Evolutionary conservation across 2,329 filamentous ascomycete species (phyloP), one percentile per base, ranked within the genome.

Genomic region (Pseudogymnoascus sp.): DNA sequence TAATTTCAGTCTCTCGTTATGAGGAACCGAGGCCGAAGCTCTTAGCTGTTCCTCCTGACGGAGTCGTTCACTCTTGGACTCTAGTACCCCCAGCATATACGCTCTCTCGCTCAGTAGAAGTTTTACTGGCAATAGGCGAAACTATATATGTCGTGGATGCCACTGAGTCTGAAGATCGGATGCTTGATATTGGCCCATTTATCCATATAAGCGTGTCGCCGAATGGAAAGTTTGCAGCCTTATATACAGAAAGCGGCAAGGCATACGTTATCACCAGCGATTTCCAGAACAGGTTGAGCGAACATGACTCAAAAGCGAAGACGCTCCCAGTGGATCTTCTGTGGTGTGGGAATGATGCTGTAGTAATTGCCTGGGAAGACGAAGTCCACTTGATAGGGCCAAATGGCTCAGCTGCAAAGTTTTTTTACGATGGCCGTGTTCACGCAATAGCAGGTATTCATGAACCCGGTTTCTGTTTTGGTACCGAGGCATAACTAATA

Each of bases 301-400:
- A 97, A 75, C 93, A 97, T 72, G 87, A 96, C 70, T 93, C 92
- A 0, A 87, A 87, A 67, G 92, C 90, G 8, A 88, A 88, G 73
- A 96, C 91, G 4, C 82, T 87, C 1, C 94, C 94, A 3, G 88
- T 90, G 69, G 90, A 94, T 66, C 82, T 99, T 64, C 88, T 94
- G 69, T 99, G 94, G 94, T 99, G 94, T 73, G 94, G 94, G 4
- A 93, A 94, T 69, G 93, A 97, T 74, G 91, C 92, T 12, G 89
- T 94, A 3, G 85, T 96, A 29, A 85, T 99, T 69, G 92, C 92
- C 0, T 99, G 94, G 94, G 94, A 97, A 71, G 94, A 99, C 71
- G 94, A 99, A 74, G 87, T 99, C 3, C 94, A 97, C 71, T 82
- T 99, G 29, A 88, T 99, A 64, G 94, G 93, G 0, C 91, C 92